Evolutionary conservation across 2,329 filamentous ascomycete genomes (phyloP).

Genomic region (Thelonectria rubi): DNA sequence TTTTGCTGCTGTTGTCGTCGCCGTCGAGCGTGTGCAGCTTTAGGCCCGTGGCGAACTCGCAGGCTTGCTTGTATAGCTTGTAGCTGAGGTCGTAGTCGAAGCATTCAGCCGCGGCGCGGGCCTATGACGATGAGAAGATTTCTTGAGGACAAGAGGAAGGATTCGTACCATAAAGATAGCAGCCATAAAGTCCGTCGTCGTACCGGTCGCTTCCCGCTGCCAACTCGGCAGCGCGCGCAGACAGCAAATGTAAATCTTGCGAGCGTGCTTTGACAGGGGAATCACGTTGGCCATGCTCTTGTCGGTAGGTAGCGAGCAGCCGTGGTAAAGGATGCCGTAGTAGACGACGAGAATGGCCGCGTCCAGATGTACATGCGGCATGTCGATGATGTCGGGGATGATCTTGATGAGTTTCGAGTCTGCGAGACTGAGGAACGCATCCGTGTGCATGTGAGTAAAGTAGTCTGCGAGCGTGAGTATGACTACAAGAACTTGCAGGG

Average conservation of each 20-base stretch:
- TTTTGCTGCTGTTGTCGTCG: constrained; percentile 22
- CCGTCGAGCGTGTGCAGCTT: constrained; percentile 46
- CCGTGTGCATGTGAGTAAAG: constrained; percentile 42
- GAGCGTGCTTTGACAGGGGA: constrained; percentile 31
- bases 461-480: constrained; percentile 31
- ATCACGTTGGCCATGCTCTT: constrained; percentile 25
- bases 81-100: constrained; percentile 47
- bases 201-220: constrained; percentile 45
- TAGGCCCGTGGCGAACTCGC: constrained; percentile 43
- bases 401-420: constrained; percentile 42
- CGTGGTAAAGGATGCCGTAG: constrained; percentile 41
- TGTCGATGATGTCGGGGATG: constrained; percentile 38
- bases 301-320: constrained; percentile 35
- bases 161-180: constrained; percentile 40
- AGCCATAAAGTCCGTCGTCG: constrained; percentile 44
- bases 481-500: too few species aligned
- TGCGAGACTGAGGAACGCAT: constrained; percentile 43
- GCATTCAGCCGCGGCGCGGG: constrained; percentile 42
- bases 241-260: constrained; percentile 41
- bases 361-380: constrained; percentile 20
- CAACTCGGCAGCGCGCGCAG: constrained; percentile 43
- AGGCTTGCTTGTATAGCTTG: constrained; percentile 43
- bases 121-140: constrained; percentile 27
- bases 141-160: accelerated
- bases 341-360: constrained; percentile 21